Evolutionary conservation across 129 eudicot species (phyloP).

Genomic region (Chrysanthemum lavandulifolium): DNA sequence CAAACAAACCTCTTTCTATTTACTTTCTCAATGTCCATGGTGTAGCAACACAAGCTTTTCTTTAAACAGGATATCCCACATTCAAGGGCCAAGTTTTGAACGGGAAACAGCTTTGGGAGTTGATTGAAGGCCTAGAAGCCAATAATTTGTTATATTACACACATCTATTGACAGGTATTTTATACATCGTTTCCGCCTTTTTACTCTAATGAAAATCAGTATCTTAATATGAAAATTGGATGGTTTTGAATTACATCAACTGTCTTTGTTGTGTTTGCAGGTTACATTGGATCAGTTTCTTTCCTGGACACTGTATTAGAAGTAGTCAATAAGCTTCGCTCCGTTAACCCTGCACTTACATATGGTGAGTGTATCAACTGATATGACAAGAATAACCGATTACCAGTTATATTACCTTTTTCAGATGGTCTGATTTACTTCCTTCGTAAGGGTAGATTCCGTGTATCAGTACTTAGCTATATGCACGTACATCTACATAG

Average conservation of each 20-base stretch:
- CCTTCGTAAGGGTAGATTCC: background rate
- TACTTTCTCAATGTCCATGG: conserved; percentile 14
- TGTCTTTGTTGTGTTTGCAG: conserved; percentile 40
- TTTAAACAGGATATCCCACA: conserved; percentile 79
- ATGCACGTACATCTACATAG: conserved; percentile 5
- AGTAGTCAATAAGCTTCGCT: conserved; percentile 79
- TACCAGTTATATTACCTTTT: background rate
- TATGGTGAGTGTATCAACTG: conserved; percentile 60
- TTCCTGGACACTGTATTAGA: conserved; percentile 71
- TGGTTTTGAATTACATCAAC: background rate
- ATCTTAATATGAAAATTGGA: background rate
- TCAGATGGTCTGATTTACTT: conserved; percentile 7
- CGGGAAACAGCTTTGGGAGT: conserved; percentile 83
- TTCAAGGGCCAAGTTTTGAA: conserved; percentile 90
- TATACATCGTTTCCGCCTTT: conserved; percentile 2
- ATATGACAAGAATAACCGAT: background rate
- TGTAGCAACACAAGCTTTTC: conserved; percentile 25
- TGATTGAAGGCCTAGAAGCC: conserved; percentile 90
- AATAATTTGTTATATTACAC: conserved; percentile 81
- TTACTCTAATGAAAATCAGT: background rate
- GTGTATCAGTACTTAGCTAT: background rate
- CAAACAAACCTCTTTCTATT: conserved; percentile 22
- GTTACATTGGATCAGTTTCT: conserved; percentile 96
- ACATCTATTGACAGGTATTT: conserved; percentile 83
- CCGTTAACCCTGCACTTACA: conserved; percentile 76